These are phyloP conservation scores for Kwoniella mangroviensis DNA, from an alignment of 768 basidiomycete species.

Conservation along the genomic window DNA sequence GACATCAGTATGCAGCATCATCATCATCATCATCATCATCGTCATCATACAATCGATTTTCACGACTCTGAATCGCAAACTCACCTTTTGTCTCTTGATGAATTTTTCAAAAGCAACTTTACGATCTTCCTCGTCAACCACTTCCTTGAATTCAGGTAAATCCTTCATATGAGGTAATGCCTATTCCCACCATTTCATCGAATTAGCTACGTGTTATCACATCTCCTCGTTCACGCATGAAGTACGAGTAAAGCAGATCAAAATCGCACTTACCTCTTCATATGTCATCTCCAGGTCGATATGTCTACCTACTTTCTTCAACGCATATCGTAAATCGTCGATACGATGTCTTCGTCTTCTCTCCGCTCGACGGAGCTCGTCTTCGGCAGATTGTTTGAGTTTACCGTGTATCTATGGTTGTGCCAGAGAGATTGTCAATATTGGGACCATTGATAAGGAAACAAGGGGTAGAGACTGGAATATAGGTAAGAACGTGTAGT, in stretches of 20 bases:
- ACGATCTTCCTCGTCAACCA: constrained; percentile 83
- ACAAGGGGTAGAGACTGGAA: neutral
- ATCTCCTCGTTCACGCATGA: neutral
- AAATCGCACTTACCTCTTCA: constrained; percentile 69
- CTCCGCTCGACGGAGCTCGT: constrained; percentile 78
- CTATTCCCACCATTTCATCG: constrained; percentile 58
- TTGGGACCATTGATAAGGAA: neutral
- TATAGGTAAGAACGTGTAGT: no score
- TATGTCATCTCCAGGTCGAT: constrained; percentile 75
- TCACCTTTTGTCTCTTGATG: constrained; percentile 85
- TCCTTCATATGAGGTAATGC: constrained; percentile 76
- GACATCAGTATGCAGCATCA: neutral
- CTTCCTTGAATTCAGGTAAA: constrained; percentile 80
- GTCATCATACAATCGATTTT: no score
- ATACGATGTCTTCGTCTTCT: constrained; percentile 82
- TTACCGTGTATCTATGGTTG: constrained; percentile 74
- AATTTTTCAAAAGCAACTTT: constrained; percentile 84
- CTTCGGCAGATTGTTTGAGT: constrained; percentile 74
- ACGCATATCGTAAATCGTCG: constrained; percentile 93
- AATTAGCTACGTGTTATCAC: neutral
- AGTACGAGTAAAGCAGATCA: neutral
- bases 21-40: neutral
- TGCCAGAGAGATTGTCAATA: neutral
- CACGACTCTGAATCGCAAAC: constrained; percentile 11
- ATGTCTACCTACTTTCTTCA: constrained; percentile 84